Conservation (phyloP, 75 land plant genomes). For the Larix kaempferi region DNA sequence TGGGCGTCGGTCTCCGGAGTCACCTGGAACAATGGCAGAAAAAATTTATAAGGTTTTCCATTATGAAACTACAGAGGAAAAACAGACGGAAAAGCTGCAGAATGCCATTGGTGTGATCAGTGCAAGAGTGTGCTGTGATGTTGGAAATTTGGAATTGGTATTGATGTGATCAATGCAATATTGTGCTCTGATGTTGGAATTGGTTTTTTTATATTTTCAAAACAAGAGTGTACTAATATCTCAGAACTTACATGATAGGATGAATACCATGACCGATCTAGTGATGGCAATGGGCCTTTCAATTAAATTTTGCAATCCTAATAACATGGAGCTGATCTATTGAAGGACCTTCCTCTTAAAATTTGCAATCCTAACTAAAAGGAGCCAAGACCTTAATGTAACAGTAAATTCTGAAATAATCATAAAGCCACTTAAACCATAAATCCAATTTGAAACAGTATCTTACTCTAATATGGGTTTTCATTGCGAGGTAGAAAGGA, state of each 20-base stretch:
- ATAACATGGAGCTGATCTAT: not conserved
- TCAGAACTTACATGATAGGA: not conserved
- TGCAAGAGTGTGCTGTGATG: no score
- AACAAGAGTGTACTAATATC: not conserved
- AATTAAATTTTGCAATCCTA: not conserved
- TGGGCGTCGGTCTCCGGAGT: constrained; percentile 7
- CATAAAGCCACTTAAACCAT: no score
- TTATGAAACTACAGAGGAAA: not conserved
- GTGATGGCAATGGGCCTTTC: not conserved
- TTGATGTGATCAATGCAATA: not conserved
- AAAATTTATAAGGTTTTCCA: not conserved
- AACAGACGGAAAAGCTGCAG: not conserved
- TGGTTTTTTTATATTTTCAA: not conserved
- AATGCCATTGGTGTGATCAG: not conserved
- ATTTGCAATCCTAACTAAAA: no score
- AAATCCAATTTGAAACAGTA: no score
- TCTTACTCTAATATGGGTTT: no score
- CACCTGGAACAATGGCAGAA: constrained; percentile 3
- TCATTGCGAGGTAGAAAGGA: no score
- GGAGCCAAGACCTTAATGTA: no score
- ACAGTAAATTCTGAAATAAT: no score
- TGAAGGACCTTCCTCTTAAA: not conserved
- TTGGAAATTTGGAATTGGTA: no score
- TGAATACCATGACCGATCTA: not conserved
- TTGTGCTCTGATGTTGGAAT: not conserved